These are phyloP conservation scores for Globisporangium polare DNA, from an alignment of 352 stramenopile genomes.

Conservation along the genomic window DNA sequence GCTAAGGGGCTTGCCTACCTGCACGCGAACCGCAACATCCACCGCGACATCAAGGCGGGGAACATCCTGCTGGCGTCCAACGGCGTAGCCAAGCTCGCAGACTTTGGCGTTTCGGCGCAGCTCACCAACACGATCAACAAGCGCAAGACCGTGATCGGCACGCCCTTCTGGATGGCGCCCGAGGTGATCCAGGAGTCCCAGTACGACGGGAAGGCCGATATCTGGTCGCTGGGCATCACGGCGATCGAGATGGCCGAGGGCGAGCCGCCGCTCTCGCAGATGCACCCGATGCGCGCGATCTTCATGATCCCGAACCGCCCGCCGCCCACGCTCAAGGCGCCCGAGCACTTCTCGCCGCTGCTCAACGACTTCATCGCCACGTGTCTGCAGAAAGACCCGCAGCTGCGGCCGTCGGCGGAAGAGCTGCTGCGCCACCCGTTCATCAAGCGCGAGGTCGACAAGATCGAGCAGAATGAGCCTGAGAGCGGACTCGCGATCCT, in stretches of 20 bases:
- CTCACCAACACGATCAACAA: conserved; percentile 89
- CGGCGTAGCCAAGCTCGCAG: conserved; percentile 77
- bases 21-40: conserved; percentile 74
- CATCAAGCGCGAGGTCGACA: conserved; percentile 52
- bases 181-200: conserved; percentile 88
- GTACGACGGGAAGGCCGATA: conserved; percentile 81
- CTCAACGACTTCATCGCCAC: conserved; percentile 56
- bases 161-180: conserved; percentile 91
- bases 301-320: conserved; percentile 76
- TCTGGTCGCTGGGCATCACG: conserved; percentile 87
- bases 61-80: conserved; percentile 77
- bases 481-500: conserved; percentile 43
- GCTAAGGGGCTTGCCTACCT: conserved; percentile 75
- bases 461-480: conserved; percentile 24
- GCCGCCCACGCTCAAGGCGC: conserved; percentile 44
- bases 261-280: conserved; percentile 73
- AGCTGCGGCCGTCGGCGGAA: conserved; percentile 37
- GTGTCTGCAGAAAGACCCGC: conserved; percentile 68
- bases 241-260: conserved; percentile 89
- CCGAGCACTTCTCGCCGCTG: conserved; percentile 35
- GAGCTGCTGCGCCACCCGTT: conserved; percentile 61
- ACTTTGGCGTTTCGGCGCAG: conserved; percentile 90
- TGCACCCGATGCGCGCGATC: conserved; percentile 86
- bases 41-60: conserved; percentile 87
- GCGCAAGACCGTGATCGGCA: conserved; percentile 88